A percentile compares a stretch with the other conserved stretches of the same genome.
phyloP scores from a whole-genome alignment of 345 rosid genomes.

The Populus tremula region DNA sequence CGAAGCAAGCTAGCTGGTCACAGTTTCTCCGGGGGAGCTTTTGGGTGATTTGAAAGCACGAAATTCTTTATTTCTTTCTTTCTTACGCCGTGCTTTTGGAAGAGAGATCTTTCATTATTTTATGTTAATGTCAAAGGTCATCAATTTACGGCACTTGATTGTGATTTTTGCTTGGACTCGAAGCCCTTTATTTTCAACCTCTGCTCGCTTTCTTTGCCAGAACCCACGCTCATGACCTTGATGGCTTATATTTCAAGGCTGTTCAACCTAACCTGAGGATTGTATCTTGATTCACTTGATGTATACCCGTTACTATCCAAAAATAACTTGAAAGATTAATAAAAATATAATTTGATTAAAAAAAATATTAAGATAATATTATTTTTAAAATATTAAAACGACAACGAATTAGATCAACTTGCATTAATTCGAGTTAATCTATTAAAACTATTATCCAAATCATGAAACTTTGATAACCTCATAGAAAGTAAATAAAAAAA shows the following conservation, averaged over 20 bases:
- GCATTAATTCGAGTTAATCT: too few relatives aligned
- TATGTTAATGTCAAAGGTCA: neutral
- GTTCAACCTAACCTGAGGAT: too few relatives aligned
- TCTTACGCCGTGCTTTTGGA: neutral
- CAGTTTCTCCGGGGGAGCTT: neutral
- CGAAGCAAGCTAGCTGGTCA: neutral
- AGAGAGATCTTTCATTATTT: neutral
- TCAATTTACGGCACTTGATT: neutral
- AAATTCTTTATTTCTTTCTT: neutral
- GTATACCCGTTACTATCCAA: too few relatives aligned
- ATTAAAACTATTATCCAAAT: fast-evolving
- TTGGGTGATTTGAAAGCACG: slow-evolving; percentile 10
- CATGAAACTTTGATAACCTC: too few relatives aligned
- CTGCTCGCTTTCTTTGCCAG: neutral
- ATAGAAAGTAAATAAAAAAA: too few relatives aligned
- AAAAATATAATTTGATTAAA: too few relatives aligned
- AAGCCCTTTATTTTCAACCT: neutral
- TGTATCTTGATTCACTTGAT: too few relatives aligned
- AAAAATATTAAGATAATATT: too few relatives aligned
- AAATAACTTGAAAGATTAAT: too few relatives aligned
- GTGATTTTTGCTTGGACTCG: neutral
- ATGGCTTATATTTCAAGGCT: too few relatives aligned
- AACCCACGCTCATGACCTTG: neutral
- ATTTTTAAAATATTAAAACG: too few relatives aligned
- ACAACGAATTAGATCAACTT: too few relatives aligned